Conservation (phyloP, 345 rosid species). For the Triadica sebifera region DNA sequence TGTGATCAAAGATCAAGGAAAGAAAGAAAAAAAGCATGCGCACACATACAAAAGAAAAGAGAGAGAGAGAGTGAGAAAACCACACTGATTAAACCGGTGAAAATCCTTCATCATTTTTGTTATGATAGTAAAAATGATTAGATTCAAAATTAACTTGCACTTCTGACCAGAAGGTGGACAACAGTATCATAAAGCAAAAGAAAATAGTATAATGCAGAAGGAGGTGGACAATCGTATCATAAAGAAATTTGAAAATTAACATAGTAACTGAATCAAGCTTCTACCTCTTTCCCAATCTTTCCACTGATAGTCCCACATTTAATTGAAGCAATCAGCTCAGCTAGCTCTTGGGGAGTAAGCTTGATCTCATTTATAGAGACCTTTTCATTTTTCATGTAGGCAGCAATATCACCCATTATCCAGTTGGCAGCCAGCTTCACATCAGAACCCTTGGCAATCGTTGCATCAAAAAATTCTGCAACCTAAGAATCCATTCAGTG, state of each 20-base stretch:
- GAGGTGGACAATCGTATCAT: background rate
- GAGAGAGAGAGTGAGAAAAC: background rate
- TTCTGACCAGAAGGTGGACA: background rate
- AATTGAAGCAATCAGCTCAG: slow-evolving; percentile 82
- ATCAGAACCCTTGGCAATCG: slow-evolving; percentile 73
- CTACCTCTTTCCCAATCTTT: slow-evolving; percentile 91
- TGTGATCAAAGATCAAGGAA: background rate
- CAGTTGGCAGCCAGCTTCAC: slow-evolving; percentile 78
- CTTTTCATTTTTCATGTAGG: slow-evolving; percentile 79
- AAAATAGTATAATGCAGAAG: background rate
- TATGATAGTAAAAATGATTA: background rate
- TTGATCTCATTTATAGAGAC: slow-evolving; percentile 68
- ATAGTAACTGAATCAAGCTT: slow-evolving; percentile 5
- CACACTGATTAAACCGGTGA: background rate
- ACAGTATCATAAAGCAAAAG: background rate
- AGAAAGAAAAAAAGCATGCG: background rate
- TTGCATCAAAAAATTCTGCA: slow-evolving; percentile 79
- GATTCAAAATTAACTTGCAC: background rate
- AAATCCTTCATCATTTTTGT: background rate
- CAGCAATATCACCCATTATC: slow-evolving; percentile 94
- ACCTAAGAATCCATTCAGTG: slow-evolving; percentile 49
- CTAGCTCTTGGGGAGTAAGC: slow-evolving; percentile 72
- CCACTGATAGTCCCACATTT: slow-evolving; percentile 88
- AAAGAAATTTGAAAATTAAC: background rate
- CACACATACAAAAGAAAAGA: background rate